Evolutionary conservation across 2,329 filamentous ascomycete genomes (phyloP), one percentile per base, ranked within the genome.

Genomic region (Fusarium sp.): DNA sequence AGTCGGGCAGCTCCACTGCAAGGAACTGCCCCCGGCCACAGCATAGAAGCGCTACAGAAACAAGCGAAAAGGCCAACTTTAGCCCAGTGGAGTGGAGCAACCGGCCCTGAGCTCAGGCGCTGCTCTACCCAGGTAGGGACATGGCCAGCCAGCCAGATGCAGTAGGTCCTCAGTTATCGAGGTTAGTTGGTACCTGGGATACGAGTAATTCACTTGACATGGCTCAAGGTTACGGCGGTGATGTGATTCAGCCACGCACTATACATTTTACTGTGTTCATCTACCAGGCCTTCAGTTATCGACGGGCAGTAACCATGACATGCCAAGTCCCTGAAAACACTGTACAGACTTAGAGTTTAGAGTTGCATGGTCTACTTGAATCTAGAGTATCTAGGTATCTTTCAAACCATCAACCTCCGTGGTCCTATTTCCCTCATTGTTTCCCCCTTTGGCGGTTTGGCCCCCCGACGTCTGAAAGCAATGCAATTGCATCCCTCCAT

Each of bases 41-140:
- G 42, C 48, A 54, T 39, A 32, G 62, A 52, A 57, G 48, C 53
- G 61, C 61, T 64, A 54, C 52, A 62, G 61, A 57, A 62, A 65
- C 58, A 65, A 65, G 63, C 58, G 58, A 65, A 51, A 47, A 41
- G n/a, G 14, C 13, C 13, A 7, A 33, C 27, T 29, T 29, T n/a
- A 14, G 14, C 13, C 31, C 31, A 33, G 31, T 33, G 31, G 31
- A 33, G 31, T 33, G 31, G 31, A 33, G 31, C 31, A 6, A 8
- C 23, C 23, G 4, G 23, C 23, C 23, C 27, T 29, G 27, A 13
- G 27, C 27, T 29, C 27, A 10, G 11, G 27, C 42, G 23, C 23
- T 25, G 23, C 23, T 25, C 23, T 25, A n/a, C n/a, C n/a, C n/a
- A n/a, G n/a, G n/a, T n/a, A 25, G 23, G 23, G 23, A 6, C 23